Conservation (phyloP, 352 stramenopile species). For the Thraustochytrium sp. region DNA sequence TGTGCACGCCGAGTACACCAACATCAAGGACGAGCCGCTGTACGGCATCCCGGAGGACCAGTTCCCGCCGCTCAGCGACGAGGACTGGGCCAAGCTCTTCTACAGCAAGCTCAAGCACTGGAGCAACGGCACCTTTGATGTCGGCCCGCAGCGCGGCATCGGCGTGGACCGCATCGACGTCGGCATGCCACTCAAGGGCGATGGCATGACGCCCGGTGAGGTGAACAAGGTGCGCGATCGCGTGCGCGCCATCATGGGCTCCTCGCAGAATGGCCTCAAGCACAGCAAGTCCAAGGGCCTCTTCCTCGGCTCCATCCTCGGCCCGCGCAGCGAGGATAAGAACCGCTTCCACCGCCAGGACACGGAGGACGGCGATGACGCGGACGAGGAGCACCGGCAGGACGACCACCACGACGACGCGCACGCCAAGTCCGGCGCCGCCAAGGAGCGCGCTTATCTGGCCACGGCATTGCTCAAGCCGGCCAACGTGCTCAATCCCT, state of each 20-base stretch:
- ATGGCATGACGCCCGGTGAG: not conserved
- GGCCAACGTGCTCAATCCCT: not conserved
- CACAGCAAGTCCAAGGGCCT: not conserved
- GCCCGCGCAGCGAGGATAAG: not conserved
- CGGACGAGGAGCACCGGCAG: not conserved
- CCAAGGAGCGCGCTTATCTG: not conserved
- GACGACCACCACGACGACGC: not conserved
- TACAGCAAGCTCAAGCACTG: not conserved
- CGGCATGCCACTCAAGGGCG: not conserved
- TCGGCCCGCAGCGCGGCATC: not conserved
- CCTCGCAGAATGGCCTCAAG: not conserved
- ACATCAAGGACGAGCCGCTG: not conserved
- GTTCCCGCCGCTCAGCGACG: not conserved
- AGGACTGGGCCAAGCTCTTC: not conserved
- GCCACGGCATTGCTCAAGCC: not conserved
- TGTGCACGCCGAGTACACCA: constrained; percentile 3
- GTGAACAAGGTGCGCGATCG: not conserved
- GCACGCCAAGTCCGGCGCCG: not conserved
- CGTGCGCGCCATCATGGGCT: not conserved
- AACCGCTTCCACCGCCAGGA: not conserved
- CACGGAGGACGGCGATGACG: not conserved
- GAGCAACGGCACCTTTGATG: constrained; percentile 16
- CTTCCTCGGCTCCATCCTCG: not conserved
- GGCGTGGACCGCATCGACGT: not conserved
- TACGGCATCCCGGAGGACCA: constrained; percentile 1